Conservation (phyloP, 768 basidiomycete genomes). For the Lentinula detonsa region DNA sequence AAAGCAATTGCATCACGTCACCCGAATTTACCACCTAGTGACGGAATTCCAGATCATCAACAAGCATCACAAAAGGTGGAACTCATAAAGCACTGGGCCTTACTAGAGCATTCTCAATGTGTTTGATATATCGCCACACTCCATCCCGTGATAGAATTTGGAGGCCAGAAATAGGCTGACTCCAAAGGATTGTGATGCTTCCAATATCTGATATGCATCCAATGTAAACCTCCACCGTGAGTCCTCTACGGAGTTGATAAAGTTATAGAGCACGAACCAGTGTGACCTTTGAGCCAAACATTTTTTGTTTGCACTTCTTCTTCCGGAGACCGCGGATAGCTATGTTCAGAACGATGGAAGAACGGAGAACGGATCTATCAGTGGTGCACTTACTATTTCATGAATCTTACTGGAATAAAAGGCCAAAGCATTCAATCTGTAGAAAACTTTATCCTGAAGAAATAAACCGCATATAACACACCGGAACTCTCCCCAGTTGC, state of each 20-base stretch:
- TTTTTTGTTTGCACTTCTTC: constrained; percentile 46
- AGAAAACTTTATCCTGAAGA: not conserved
- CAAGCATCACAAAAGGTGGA: not conserved
- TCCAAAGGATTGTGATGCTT: constrained; percentile 51
- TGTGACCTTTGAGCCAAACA: constrained; percentile 59
- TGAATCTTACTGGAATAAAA: constrained; percentile 42
- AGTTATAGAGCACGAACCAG: constrained; percentile 25
- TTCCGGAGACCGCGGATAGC: constrained; percentile 43
- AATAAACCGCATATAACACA: constrained; percentile 12
- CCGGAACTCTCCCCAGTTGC: constrained; percentile 36
- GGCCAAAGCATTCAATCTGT: not conserved
- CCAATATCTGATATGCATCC: constrained; percentile 36
- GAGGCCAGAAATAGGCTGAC: constrained; percentile 52
- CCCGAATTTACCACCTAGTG: constrained; percentile 50
- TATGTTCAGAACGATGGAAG: constrained; percentile 12
- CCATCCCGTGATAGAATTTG: constrained; percentile 50
- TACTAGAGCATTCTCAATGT: constrained; percentile 54
- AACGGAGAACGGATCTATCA: not conserved
- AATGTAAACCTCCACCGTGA: not conserved
- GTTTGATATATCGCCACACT: constrained; percentile 52
- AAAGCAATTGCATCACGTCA: constrained; percentile 54
- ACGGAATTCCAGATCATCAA: not conserved
- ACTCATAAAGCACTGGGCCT: not conserved
- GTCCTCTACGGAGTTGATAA: not conserved
- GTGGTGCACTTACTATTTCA: constrained; percentile 53